Conservation (phyloP, 441 rosid genomes). For the Raphanus hybrid region DNA sequence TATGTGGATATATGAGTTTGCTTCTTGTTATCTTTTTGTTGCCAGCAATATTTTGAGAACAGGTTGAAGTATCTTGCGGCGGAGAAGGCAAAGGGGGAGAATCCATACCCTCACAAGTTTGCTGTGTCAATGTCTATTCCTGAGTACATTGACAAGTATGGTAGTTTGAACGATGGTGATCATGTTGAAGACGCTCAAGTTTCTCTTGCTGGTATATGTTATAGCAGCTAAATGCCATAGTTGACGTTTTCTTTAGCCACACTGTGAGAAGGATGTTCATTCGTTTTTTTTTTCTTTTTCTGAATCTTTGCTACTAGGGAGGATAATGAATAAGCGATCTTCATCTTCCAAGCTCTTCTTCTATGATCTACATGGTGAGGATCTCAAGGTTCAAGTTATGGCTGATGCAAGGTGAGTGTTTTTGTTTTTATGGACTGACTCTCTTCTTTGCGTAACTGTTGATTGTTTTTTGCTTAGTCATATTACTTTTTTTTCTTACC, state of each 20-base stretch:
- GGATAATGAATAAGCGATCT: constrained; percentile 85
- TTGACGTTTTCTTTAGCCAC: background rate
- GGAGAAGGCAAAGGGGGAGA: constrained; percentile 66
- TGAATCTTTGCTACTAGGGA: constrained; percentile 54
- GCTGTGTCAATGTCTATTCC: constrained; percentile 51
- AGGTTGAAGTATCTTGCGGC: constrained; percentile 66
- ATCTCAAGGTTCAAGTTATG: constrained; percentile 85
- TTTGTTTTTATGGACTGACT: background rate
- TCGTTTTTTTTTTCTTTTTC: background rate
- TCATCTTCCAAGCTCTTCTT: constrained; percentile 88
- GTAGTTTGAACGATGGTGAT: constrained; percentile 60
- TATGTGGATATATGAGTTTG: background rate
- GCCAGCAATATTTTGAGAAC: constrained; percentile 80
- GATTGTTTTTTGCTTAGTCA: background rate
- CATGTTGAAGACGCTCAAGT: constrained; percentile 60
- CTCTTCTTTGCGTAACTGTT: background rate
- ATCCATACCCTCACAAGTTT: constrained; percentile 87
- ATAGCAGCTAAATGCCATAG: background rate
- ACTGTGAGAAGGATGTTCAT: background rate
- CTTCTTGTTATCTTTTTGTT: background rate
- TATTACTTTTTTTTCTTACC: constrained; percentile 14
- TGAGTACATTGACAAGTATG: constrained; percentile 64
- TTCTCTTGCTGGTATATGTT: constrained; percentile 67
- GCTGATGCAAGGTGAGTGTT: constrained; percentile 73
- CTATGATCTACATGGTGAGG: constrained; percentile 74